A percentile compares a stretch with the other conserved stretches of the same genome.
phyloP scores from a whole-genome alignment of 192 early-diverging fungal genomes.

The Linnemannia zychae region DNA sequence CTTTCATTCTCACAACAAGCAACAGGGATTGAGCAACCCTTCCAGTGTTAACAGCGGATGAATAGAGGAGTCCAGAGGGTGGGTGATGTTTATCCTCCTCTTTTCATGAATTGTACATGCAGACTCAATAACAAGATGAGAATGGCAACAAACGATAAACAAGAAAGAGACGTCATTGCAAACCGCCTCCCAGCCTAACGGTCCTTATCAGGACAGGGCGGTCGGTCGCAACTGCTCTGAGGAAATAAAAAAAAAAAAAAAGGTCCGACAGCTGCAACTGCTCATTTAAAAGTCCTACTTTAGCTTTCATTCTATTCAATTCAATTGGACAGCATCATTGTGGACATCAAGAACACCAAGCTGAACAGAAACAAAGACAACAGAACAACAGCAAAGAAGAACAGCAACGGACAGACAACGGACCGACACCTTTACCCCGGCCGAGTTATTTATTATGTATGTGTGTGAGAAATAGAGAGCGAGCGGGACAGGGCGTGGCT shows the following conservation, averaged over 20 bases:
- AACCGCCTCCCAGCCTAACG: neutral
- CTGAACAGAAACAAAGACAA: neutral
- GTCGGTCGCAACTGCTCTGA: neutral
- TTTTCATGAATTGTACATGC: too few relatives aligned
- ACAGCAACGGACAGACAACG: slow-evolving; percentile 4
- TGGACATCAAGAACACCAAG: neutral
- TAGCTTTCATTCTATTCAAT: neutral
- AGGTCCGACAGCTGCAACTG: slow-evolving; percentile 16
- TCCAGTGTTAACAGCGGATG: neutral
- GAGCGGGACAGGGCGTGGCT: slow-evolving; percentile 8
- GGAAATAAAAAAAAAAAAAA: slow-evolving; percentile 9
- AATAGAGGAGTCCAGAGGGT: neutral
- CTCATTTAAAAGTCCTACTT: neutral
- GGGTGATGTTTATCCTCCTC: neutral
- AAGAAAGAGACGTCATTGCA: neutral
- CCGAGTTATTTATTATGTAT: neutral
- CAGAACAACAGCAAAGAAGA: too few relatives aligned
- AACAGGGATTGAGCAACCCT: too few relatives aligned
- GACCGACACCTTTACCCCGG: slow-evolving; percentile 5
- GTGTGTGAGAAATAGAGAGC: neutral
- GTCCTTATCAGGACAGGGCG: slow-evolving; percentile 41
- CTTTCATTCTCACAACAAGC: too few relatives aligned
- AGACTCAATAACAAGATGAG: too few relatives aligned
- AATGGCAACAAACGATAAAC: neutral
- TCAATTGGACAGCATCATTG: neutral